Base-by-base conservation (phyloP, 371 early-diverging fungal species). In the Quaeritorhiza haematococci region DNA sequence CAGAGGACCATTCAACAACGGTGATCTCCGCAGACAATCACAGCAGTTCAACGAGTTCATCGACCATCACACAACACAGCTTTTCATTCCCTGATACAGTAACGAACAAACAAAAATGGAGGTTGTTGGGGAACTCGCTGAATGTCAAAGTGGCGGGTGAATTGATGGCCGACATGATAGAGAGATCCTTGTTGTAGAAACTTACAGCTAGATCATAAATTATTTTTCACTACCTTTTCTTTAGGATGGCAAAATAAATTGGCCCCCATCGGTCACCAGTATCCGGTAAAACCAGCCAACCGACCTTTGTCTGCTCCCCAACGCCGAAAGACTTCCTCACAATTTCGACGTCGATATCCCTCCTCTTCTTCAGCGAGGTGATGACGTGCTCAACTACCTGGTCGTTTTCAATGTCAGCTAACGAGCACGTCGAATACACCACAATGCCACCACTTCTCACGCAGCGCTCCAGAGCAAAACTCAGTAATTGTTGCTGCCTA, bases 371-470 rank as follows among this genome's bases (percentile, higher is more conserved):
- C 48, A 50, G 34, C 53, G 33, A 38, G 28, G 64, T 63, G 38
- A 79, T 51, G 47, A 76, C 68, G 33, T 68, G 66, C 30, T 71
- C 68, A 0, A 89, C 76, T 1, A 90, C 84, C 27, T 68, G 76
- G 59, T 90, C 90, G 55, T 90, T 90, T 54, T 90, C 89, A 21
- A 71, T 59, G 13, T 75, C 72, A 53, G 79, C 77, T 13, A 90
- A 67, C 1, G 87, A 83, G 59, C 90, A 90, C 5, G 90, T 90
- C 28, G 81, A 78, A 59, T 90, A 90, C 1, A 89, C 75, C 17
- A 90, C 66, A 27, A 70, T 54, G 13, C 89, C 87, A n/a, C 69
- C 80, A 13, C 71, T 66, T 42, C 77, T 73, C 0, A 84, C 76
- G 33, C 81, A 71, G 43, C 83, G 74, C n/a, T n/a, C n/a, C 33